phyloP scores from a whole-genome alignment of 2,329 filamentous ascomycete species.

The Diaporthe eres region DNA sequence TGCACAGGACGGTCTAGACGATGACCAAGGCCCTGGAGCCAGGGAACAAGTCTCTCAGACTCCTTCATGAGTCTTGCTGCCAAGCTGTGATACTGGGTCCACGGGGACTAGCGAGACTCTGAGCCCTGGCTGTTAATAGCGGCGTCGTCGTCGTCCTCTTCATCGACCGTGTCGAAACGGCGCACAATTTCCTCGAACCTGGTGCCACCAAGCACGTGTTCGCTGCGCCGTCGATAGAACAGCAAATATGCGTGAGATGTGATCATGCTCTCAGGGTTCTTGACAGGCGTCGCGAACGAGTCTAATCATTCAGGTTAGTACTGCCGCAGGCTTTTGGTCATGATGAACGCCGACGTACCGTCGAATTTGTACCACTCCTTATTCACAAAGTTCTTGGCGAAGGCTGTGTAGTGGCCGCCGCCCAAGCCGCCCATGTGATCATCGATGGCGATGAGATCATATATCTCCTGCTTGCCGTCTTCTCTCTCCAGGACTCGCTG shows the following conservation, averaged over 20 bases:
- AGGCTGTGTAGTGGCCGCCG: conserved; percentile 96
- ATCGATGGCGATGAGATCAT: conserved; percentile 95
- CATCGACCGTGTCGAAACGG: conserved; percentile 21
- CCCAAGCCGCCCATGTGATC: conserved; percentile 95
- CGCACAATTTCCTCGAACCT: conserved; percentile 78
- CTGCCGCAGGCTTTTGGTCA: too few relatives aligned
- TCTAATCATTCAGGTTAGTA: conserved; percentile 66
- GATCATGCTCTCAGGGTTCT: conserved; percentile 74
- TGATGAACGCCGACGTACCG: conserved; percentile 68
- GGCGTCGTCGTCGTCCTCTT: conserved; percentile 39
- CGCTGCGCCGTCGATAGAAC: conserved; percentile 92
- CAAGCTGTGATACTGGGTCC: conserved; percentile 30
- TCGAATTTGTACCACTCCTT: conserved; percentile 97
- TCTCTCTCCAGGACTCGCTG: conserved; percentile 84
- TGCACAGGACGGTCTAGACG: conserved; percentile 15
- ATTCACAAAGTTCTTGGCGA: conserved; percentile 92
- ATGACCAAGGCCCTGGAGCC: conserved; percentile 16
- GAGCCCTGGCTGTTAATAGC: conserved; percentile 36
- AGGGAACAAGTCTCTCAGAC: not conserved
- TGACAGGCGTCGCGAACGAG: conserved; percentile 76
- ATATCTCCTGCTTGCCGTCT: conserved; percentile 85
- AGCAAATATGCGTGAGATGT: conserved; percentile 89
- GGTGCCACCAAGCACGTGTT: conserved; percentile 82
- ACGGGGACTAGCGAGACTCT: conserved; percentile 38
- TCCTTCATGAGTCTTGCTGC: not conserved